Base-by-base conservation (phyloP, 2,329 filamentous ascomycete genomes). In the Cadophora malorum region DNA sequence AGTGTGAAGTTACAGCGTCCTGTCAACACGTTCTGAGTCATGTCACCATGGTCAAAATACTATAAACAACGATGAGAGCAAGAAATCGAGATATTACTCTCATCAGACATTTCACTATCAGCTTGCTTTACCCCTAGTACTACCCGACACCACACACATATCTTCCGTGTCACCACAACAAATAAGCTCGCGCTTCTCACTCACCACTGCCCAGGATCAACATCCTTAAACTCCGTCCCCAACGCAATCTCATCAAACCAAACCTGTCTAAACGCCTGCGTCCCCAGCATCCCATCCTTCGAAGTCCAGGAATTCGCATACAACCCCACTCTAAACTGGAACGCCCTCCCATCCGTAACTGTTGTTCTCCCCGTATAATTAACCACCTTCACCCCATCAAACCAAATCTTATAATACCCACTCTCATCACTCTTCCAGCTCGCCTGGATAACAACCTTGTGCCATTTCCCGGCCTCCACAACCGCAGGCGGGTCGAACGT, bases 301-400 rank as follows among this genome's bases (percentile, higher is more conserved):
- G 85, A 83, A 67, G 83, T 76, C 83, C 83, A 85, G 12, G 79
- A 79, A 72, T 84, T 85, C 0, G 83, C 83, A 74, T 85, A 85
- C 38, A 85, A 74, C 0, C 83, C 83, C 14, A 84, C 80, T 6
- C 79, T 75, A 74, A 83, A 85, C 73, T 82, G 77, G 71, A 84
- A 85, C 4, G 74, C 69, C 41, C 78, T 76, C 28, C 79, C 77
- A 67, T 84, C 83, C 16, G 78, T 76, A 25, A 85, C 76, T 1
- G 80, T 85, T 2, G 83, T 85, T n/a, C 77, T 73, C 59, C 79
- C 76, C 35, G 70, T 76, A 65, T 75, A 66, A 66, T 84, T 79
- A n/a, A 80, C 65, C 35, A 83, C 81, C 74, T 82, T 81, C 21
- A 71, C 72, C 0, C 81, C 83, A 70, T 85, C 81, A 66, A 80